A percentile compares a stretch with the other conserved stretches of the same genome.
Evolutionary conservation across 352 stramenopile genomes (phyloP).

Genomic region (Globisporangium okanoganense): DNA sequence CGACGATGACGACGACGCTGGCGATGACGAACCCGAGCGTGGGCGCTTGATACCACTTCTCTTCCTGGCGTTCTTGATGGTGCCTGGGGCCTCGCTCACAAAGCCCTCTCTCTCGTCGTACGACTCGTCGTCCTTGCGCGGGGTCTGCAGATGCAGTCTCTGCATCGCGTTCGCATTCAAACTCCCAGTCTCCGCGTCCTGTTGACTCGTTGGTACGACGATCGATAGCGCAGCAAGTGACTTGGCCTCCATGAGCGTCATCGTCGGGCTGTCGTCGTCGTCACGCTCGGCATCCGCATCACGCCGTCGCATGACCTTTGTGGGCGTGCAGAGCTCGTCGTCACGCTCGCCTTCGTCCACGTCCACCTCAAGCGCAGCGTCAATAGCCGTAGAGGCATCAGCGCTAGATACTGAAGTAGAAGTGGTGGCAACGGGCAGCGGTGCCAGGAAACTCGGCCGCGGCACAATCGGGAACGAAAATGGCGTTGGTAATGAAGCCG

Average conservation of each 20-base stretch:
- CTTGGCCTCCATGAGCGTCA: constrained; percentile 6
- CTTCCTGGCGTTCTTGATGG: constrained; percentile 1
- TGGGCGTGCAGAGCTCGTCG: not conserved
- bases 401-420: not conserved
- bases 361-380: not conserved
- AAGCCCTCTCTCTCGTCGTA: not conserved
- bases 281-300: not conserved
- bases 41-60: not conserved
- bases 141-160: constrained; percentile 16
- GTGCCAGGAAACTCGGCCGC: constrained; percentile 1
- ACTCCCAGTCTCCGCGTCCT: not conserved
- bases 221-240: constrained; percentile 14
- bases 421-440: not conserved
- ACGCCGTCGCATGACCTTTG: not conserved
- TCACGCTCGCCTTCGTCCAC: not conserved
- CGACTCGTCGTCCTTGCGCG: not conserved
- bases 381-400: not conserved
- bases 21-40: constrained; percentile 5
- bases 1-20: constrained; percentile 9
- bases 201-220: constrained; percentile 3
- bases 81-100: constrained; percentile 3
- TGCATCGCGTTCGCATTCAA: constrained; percentile 15
- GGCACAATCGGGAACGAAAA: constrained; percentile 3
- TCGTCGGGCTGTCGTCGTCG: constrained; percentile 5
- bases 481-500: not conserved